These are phyloP conservation scores for Fusarium caatingaense DNA, from an alignment of 2,329 filamentous ascomycete genomes.

Conservation along the genomic window DNA sequence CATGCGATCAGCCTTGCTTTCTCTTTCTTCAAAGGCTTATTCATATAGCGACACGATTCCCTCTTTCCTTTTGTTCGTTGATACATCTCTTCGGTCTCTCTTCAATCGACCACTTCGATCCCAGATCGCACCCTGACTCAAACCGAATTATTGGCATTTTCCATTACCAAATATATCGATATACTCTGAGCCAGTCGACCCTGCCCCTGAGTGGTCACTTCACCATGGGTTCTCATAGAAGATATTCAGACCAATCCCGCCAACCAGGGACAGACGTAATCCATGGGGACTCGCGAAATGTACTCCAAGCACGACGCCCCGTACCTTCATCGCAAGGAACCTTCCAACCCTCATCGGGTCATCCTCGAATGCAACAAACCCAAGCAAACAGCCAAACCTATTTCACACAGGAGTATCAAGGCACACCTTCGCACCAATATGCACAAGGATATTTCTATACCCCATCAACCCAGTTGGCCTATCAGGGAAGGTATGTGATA, in stretches of 20 bases:
- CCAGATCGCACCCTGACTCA: background rate
- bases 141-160: background rate
- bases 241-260: background rate
- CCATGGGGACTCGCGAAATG: background rate
- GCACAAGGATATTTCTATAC: background rate
- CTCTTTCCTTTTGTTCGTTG: background rate
- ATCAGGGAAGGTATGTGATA: constrained; percentile 31
- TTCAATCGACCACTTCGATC: background rate
- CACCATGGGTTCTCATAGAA: constrained; percentile 8
- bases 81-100: background rate
- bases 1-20: constrained; percentile 15
- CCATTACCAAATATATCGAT: background rate
- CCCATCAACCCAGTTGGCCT: constrained; percentile 7
- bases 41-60: background rate
- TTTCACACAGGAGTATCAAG: background rate
- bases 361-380: background rate
- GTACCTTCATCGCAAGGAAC: background rate
- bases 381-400: background rate
- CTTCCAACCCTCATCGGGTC: background rate
- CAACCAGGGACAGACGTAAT: background rate
- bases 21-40: background rate
- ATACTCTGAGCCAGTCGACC: background rate
- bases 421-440: background rate
- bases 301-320: background rate
- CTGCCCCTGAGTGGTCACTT: background rate